Evolutionary conservation across 805 yeast genomes (phyloP).

Genomic region (Maudiozyma bulderi): DNA sequence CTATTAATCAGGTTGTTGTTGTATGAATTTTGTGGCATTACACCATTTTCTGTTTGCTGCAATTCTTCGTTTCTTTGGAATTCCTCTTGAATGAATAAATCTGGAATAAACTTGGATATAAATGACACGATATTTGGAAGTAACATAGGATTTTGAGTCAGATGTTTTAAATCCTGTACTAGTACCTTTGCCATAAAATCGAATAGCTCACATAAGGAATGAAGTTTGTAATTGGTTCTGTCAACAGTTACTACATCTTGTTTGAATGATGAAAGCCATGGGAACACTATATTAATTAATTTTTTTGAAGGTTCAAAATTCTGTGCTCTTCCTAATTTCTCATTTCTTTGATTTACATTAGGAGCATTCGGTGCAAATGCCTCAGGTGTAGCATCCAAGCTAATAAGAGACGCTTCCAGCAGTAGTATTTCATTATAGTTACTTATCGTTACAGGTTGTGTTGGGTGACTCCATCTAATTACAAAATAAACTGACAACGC

Average conservation of each 20-base stretch:
- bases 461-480: constrained; percentile 24
- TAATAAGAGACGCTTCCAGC: constrained; percentile 16
- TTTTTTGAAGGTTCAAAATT: constrained; percentile 18
- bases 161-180: constrained; percentile 24
- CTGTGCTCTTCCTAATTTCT: constrained; percentile 12
- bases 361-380: constrained; percentile 4
- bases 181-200: constrained; percentile 24
- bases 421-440: constrained; percentile 17
- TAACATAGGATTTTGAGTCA: constrained; percentile 17
- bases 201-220: constrained; percentile 26
- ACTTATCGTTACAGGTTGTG: constrained; percentile 16
- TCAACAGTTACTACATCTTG: constrained; percentile 21
- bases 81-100: constrained; percentile 16
- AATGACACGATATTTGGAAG: constrained; percentile 23
- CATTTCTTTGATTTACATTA: constrained; percentile 6
- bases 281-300: constrained; percentile 19
- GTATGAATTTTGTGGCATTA: not conserved
- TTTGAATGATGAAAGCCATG: constrained; percentile 25
- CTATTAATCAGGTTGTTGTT: not conserved
- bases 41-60: not conserved
- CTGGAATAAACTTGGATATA: constrained; percentile 24
- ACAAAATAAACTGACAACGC: constrained; percentile 26
- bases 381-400: constrained; percentile 5
- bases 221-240: constrained; percentile 26
- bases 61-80: constrained; percentile 8